These are phyloP conservation scores for Ceratocystis alfenasii DNA, from an alignment of 2,329 filamentous ascomycete species.

Conservation along the genomic window DNA sequence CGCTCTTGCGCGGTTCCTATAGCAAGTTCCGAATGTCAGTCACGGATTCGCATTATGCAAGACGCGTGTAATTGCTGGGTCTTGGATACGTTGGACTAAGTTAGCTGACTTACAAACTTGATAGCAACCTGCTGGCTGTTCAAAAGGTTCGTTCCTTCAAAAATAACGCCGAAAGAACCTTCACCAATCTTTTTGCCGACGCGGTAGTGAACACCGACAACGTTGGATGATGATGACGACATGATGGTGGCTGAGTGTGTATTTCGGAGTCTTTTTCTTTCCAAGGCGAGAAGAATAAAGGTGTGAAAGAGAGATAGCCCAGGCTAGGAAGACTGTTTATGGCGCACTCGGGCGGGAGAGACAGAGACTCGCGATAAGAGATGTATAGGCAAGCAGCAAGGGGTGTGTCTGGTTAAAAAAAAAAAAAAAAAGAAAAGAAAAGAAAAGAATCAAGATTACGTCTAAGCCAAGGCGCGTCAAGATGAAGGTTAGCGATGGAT, in stretches of 20 bases:
- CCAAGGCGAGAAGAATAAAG: not conserved
- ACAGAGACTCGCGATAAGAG: not conserved
- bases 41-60: not conserved
- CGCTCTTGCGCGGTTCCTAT: slow-evolving; percentile 97
- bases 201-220: slow-evolving; percentile 96
- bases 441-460: too few relatives aligned
- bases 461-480: not conserved
- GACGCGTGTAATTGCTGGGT: too few relatives aligned
- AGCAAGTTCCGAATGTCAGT: not conserved
- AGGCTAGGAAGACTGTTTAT: not conserved
- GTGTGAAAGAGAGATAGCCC: not conserved
- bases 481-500: too few relatives aligned
- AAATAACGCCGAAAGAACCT: slow-evolving; percentile 96
- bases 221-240: slow-evolving; percentile 87
- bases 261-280: too few relatives aligned
- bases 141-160: slow-evolving; percentile 93
- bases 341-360: not conserved
- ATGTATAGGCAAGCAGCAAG: not conserved
- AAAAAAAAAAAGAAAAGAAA: too few relatives aligned
- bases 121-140: slow-evolving; percentile 99
- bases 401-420: not conserved
- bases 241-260: slow-evolving; percentile 36
- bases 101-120: slow-evolving; percentile 66
- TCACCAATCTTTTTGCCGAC: slow-evolving; percentile 99
- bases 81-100: not conserved